Evolutionary conservation across 192 early-diverging fungal genomes (phyloP), one percentile per base, ranked within the genome.

Genomic region (Umbelopsis isabellina): DNA sequence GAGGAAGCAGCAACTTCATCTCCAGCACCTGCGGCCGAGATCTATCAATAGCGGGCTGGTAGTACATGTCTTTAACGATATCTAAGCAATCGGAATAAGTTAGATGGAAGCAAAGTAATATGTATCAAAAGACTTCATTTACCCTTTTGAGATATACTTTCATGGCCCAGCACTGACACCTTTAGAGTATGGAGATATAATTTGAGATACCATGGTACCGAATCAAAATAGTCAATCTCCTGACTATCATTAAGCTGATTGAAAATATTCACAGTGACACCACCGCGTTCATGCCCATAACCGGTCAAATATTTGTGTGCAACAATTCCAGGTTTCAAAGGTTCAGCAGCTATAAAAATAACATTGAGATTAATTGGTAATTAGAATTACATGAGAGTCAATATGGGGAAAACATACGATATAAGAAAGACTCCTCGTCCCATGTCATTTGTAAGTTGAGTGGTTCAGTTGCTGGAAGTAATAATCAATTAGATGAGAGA

Each of bases 171-270:
- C 10, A 87, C 64, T 21, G 83, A 71, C 4, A 91, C 73, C 27
- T 74, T 71, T n/a, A 99, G 84, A 16, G 96, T 98, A 70, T 97
- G 95, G 18, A 93, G 78, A 82, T 95, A 99, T 11, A 95, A 69
- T 52, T 93, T 93, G 16, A 99, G 81, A 72, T 88, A 95, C 97
- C 97, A 99, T 1, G 97, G 97, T 12, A 97, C 76, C 6, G 87
- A 80, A 69, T 97, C 93, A 46, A 92, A 78, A 73, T 91, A 94
- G 25, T 82, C 79, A 10, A 94, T 79, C 9, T 76, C 71, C 2
- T 86, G 49, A 49, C 67, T 37, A 12, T 78, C 71, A 11, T 74
- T 68, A 2, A 75, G 72, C 52, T 87, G 75, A 70, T 97, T 98
- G n/a, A 76, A 78, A 4, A 99, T 75, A 22, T 88, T 84, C 4